Conservation (phyloP, 2,329 filamentous ascomycete genomes). For the Parascedosporium putredinis region DNA sequence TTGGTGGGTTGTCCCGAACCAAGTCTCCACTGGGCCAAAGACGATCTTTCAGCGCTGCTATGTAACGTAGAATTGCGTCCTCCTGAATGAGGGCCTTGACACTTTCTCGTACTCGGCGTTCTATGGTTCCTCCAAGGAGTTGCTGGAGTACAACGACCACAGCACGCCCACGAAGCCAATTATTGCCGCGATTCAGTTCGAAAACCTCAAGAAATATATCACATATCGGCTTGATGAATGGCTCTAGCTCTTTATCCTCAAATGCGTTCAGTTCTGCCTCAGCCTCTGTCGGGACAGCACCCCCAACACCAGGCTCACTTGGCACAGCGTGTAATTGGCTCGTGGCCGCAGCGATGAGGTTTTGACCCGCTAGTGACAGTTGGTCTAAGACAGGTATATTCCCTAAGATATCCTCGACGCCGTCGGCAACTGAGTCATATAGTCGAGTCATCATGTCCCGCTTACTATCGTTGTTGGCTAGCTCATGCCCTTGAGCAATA, state of each 20-base stretch:
- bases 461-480: constrained; percentile 47
- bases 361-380: constrained; percentile 84
- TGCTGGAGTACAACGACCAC: constrained; percentile 96
- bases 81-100: constrained; percentile 66
- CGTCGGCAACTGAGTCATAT: constrained; percentile 93
- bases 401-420: constrained; percentile 94
- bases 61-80: constrained; percentile 65
- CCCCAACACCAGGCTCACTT: constrained; percentile 40
- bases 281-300: constrained; percentile 56
- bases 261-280: constrained; percentile 92
- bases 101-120: constrained; percentile 85
- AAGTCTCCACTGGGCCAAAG: constrained; percentile 71
- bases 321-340: constrained; percentile 50
- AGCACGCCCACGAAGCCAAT: constrained; percentile 90
- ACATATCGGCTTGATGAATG: constrained; percentile 96
- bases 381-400: constrained; percentile 95
- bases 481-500: constrained; percentile 47
- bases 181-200: constrained; percentile 87
- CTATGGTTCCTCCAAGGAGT: constrained; percentile 87
- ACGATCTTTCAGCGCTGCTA: constrained; percentile 59
- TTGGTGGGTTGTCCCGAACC: constrained; percentile 36
- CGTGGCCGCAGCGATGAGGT: constrained; percentile 68
- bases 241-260: constrained; percentile 78
- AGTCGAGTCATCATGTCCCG: constrained; percentile 87
- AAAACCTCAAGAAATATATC: constrained; percentile 96